These are phyloP conservation scores for Malassezia japonica DNA, from an alignment of 1,284 basidiomycete genomes.

Conservation along the genomic window DNA sequence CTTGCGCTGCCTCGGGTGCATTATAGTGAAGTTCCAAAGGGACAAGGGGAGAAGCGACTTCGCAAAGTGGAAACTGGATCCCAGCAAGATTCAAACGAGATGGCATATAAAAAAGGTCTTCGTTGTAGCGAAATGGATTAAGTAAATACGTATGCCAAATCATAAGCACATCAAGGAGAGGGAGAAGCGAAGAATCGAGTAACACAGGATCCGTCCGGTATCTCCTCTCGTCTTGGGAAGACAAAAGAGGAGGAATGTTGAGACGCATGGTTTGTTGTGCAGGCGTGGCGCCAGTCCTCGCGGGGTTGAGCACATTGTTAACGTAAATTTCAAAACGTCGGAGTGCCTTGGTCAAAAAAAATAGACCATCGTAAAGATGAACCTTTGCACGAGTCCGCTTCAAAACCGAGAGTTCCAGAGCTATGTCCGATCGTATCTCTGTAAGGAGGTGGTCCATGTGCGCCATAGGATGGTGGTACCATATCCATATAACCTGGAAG, in stretches of 20 bases:
- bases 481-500: too few species aligned
- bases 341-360: constrained; percentile 22
- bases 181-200: constrained; percentile 16
- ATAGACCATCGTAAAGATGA: not conserved
- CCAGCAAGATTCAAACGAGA: not conserved
- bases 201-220: not conserved
- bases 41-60: not conserved
- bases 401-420: too few species aligned
- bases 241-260: not conserved
- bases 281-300: not conserved
- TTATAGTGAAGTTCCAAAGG: not conserved
- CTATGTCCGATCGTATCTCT: too few species aligned
- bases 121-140: constrained; percentile 20
- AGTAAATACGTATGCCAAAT: constrained; percentile 31
- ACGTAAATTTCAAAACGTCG: constrained; percentile 29
- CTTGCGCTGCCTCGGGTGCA: not conserved
- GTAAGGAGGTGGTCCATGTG: too few species aligned
- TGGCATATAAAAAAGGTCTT: constrained; percentile 12
- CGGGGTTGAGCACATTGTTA: constrained; percentile 17
- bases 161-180: constrained; percentile 31
- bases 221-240: not conserved
- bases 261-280: not conserved
- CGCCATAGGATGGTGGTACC: too few species aligned
- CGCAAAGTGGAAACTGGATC: not conserved
- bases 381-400: not conserved